These are phyloP conservation scores for Bipolaris zeicola DNA, from an alignment of 2,329 filamentous ascomycete genomes.

Conservation along the genomic window DNA sequence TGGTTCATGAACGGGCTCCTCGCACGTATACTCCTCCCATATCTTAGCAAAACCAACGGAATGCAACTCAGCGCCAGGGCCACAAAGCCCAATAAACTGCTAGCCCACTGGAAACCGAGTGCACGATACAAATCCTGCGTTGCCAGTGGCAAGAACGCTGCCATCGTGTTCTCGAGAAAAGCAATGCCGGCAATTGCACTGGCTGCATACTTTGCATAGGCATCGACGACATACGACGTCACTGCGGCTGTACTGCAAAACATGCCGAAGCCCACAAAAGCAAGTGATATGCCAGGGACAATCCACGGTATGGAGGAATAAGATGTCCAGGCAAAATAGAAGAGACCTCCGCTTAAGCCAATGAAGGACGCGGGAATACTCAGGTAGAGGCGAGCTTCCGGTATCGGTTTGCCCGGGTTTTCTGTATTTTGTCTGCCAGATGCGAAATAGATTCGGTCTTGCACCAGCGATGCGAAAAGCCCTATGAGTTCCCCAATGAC, in stretches of 20 bases:
- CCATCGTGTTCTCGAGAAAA: constrained; percentile 56
- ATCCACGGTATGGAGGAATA: constrained; percentile 55
- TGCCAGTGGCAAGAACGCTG: constrained; percentile 56
- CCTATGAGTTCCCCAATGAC: constrained; percentile 55
- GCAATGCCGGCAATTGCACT: constrained; percentile 57
- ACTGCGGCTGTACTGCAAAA: constrained; percentile 55
- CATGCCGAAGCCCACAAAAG: constrained; percentile 57
- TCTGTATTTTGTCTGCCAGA: constrained; percentile 50
- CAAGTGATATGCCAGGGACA: constrained; percentile 54
- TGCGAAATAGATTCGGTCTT: constrained; percentile 50
- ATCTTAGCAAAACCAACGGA: constrained; percentile 53
- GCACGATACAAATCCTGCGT: constrained; percentile 55
- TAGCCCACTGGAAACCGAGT: constrained; percentile 58
- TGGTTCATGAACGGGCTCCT: constrained; percentile 49
- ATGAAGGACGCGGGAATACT: constrained; percentile 53
- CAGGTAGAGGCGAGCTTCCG: constrained; percentile 55
- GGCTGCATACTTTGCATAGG: constrained; percentile 57
- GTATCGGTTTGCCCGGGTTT: constrained; percentile 48
- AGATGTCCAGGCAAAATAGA: constrained; percentile 58
- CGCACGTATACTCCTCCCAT: constrained; percentile 50
- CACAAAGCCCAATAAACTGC: constrained; percentile 54
- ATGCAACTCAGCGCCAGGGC: constrained; percentile 52
- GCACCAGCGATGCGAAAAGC: constrained; percentile 44
- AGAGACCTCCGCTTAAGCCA: constrained; percentile 56
- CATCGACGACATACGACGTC: constrained; percentile 57